phyloP scores from a whole-genome alignment of 1,284 basidiomycete genomes.

The Hemileccinum hortonii region DNA sequence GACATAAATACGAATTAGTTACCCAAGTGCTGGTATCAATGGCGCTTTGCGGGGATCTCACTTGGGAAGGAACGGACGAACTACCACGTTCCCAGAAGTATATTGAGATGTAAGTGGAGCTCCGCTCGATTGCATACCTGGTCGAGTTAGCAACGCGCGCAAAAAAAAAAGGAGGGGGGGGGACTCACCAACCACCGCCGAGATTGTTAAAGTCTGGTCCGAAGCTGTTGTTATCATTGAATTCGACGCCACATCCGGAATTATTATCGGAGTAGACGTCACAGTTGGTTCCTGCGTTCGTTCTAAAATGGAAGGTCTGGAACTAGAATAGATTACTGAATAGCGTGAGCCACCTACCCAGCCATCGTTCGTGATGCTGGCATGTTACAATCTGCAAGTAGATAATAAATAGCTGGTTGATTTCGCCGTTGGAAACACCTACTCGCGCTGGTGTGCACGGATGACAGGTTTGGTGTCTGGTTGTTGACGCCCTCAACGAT shows the following conservation, averaged over 20 bases:
- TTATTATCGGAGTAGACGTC: conserved; percentile 55
- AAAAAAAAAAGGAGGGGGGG: background rate
- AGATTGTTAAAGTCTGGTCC: conserved; percentile 2
- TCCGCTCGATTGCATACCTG: conserved; percentile 29
- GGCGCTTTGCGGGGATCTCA: conserved; percentile 10
- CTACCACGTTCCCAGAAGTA: conserved; percentile 29
- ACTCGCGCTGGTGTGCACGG: conserved; percentile 57
- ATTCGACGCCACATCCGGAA: conserved; percentile 52
- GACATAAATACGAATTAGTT: background rate
- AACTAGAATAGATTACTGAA: background rate
- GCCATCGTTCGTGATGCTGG: conserved; percentile 47
- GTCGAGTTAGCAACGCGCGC: background rate
- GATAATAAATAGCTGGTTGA: background rate
- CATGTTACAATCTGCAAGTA: conserved; percentile 56
- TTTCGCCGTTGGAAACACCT: background rate
- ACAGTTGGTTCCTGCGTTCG: conserved; percentile 25
- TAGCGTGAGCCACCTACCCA: conserved; percentile 39
- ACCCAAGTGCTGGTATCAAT: conserved; percentile 27
- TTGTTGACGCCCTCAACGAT: conserved; percentile 70
- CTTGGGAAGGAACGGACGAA: conserved; percentile 16
- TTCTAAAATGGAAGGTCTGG: conserved; percentile 29
- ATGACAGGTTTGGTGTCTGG: conserved; percentile 52
- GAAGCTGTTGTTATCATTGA: conserved; percentile 2
- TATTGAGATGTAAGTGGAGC: conserved; percentile 11
- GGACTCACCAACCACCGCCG: conserved; percentile 7